A percentile compares a stretch with the other conserved stretches of the same genome.
Evolutionary conservation across 108 stramenopile species (phyloP).

Genomic region (Nitzschia sp.): DNA sequence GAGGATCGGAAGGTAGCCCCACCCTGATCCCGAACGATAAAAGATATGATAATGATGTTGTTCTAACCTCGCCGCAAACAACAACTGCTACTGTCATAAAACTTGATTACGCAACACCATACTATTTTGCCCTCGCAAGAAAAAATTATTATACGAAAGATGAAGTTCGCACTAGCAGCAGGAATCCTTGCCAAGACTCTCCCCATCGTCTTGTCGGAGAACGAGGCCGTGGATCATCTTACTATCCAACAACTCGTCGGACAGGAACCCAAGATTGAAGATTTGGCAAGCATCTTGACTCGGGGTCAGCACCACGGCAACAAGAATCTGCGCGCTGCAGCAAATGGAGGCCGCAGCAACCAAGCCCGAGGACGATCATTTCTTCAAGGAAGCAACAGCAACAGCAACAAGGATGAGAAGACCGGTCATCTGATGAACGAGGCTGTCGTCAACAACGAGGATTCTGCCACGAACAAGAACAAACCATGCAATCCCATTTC

Average conservation of each 20-base stretch:
- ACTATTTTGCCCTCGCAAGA: too few species aligned
- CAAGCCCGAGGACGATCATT: neutral
- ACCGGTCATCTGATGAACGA: neutral
- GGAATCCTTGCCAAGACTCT: constrained; percentile 9
- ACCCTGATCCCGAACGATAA: too few species aligned
- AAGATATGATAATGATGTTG: too few species aligned
- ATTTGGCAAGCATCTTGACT: neutral
- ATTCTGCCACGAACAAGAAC: neutral
- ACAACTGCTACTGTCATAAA: too few species aligned
- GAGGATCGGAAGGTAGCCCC: too few species aligned
- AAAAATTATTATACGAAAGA: neutral
- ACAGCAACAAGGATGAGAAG: too few species aligned
- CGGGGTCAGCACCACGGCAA: neutral
- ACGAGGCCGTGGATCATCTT: neutral
- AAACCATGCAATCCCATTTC: constrained; percentile 4
- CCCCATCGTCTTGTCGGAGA: neutral
- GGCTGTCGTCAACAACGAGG: neutral
- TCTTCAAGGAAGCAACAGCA: neutral
- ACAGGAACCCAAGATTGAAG: too few species aligned
- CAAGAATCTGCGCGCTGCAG: too few species aligned
- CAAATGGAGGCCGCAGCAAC: neutral
- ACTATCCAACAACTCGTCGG: neutral
- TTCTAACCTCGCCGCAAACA: too few species aligned
- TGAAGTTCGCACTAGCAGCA: constrained; percentile 8
- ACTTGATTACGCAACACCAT: too few species aligned